These are phyloP conservation scores for Penicilliopsis zonata DNA, from an alignment of 495 filamentous ascomycete species.

Conservation along the genomic window DNA sequence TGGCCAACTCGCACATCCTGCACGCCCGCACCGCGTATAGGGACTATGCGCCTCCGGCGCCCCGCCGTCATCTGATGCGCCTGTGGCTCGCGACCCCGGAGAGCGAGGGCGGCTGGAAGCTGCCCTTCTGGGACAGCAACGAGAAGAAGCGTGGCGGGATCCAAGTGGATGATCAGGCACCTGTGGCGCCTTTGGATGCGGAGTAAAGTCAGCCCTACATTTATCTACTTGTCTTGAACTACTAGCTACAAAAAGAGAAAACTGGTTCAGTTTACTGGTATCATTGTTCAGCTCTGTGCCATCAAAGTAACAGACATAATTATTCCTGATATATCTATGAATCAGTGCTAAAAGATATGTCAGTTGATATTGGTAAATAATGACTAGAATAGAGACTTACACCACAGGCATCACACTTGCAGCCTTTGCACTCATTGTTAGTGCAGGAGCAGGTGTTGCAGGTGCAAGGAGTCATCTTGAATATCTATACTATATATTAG, in stretches of 20 bases:
- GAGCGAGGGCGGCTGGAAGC: conserved; percentile 70
- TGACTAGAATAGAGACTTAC: too few species aligned
- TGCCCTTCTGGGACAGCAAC: conserved; percentile 68
- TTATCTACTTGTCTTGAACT: too few species aligned
- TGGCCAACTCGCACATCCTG: conserved; percentile 56
- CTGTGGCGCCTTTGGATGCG: conserved; percentile 57
- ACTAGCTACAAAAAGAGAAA: too few species aligned
- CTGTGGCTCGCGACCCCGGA: conserved; percentile 76
- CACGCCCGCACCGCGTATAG: conserved; percentile 57
- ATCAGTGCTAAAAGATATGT: too few species aligned
- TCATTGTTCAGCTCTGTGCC: too few species aligned
- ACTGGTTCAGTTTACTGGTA: too few species aligned
- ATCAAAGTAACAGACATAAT: too few species aligned
- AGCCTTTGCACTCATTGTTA: conserved; percentile 63
- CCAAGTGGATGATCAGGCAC: conserved; percentile 68
- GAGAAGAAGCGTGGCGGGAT: conserved; percentile 81
- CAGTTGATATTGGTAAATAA: too few species aligned
- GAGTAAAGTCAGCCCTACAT: too few species aligned
- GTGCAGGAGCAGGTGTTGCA: conserved; percentile 1
- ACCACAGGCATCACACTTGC: conserved; percentile 32
- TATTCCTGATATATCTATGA: too few species aligned
- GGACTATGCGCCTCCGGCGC: conserved; percentile 51
- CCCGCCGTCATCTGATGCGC: conserved; percentile 68
- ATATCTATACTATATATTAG: too few species aligned
- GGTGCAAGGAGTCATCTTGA: conserved; percentile 3